Conservation (phyloP, 2,329 filamentous ascomycete species). For the Claviceps humidiphila region DNA sequence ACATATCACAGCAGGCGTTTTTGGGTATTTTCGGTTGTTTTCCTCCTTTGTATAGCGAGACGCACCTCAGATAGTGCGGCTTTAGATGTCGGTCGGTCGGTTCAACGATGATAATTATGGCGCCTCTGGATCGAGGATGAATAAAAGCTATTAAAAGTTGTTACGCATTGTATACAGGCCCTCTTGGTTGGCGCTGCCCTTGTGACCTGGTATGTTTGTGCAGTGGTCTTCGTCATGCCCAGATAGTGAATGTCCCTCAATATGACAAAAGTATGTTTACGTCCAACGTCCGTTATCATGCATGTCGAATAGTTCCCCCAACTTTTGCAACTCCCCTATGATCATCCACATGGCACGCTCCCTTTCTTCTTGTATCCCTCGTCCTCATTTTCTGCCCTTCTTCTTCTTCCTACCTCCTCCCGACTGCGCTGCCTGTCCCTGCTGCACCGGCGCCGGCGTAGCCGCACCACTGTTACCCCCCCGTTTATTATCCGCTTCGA, state of each 20-base stretch:
- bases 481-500: constrained; percentile 17
- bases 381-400: constrained; percentile 49
- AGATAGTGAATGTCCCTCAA: neutral
- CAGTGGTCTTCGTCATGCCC: neutral
- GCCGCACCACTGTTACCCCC: constrained; percentile 13
- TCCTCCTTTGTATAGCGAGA: neutral
- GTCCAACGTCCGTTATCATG: neutral
- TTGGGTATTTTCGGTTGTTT: constrained; percentile 3
- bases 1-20: constrained; percentile 9
- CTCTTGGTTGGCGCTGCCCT: neutral
- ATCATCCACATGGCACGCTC: neutral
- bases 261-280: neutral
- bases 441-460: constrained; percentile 12
- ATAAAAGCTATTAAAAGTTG: neutral
- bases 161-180: neutral
- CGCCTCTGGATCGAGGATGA: neutral
- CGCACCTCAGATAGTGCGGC: neutral
- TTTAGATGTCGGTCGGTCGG: constrained; percentile 5
- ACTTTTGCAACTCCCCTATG: too few species aligned
- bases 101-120: constrained; percentile 7
- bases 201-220: neutral
- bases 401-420: constrained; percentile 52
- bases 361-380: neutral
- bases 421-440: constrained; percentile 13
- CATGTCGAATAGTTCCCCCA: neutral